phyloP scores from a whole-genome alignment of 805 yeast species.

The Zygosaccharomyces bailii region DNA sequence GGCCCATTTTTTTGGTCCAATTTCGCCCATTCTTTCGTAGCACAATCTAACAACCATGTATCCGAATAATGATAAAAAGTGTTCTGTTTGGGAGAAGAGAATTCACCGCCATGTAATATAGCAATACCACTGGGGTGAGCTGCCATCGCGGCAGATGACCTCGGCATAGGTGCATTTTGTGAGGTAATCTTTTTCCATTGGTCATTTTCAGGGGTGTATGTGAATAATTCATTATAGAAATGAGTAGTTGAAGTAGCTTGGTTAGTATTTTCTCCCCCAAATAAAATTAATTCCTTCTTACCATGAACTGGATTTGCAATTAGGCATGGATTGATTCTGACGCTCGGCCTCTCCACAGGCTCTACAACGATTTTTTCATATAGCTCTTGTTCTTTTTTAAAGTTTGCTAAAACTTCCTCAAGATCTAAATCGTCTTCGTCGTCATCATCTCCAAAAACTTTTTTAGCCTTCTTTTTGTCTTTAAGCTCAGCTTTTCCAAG shows the following conservation, averaged over 20 bases:
- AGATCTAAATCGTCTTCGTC: conserved; percentile 81
- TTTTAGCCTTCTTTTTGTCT: conserved; percentile 69
- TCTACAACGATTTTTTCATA: conserved; percentile 69
- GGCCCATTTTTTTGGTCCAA: conserved; percentile 76
- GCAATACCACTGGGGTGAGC: conserved; percentile 88
- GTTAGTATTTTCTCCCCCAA: conserved; percentile 81
- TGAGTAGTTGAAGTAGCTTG: conserved; percentile 47
- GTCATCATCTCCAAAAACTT: conserved; percentile 66
- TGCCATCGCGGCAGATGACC: conserved; percentile 92
- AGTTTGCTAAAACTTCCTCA: conserved; percentile 74
- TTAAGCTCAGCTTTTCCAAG: conserved; percentile 69
- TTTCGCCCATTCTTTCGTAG: conserved; percentile 85
- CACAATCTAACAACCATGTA: conserved; percentile 88
- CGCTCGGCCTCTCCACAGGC: conserved; percentile 55
- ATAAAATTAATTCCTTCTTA: conserved; percentile 71
- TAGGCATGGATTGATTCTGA: conserved; percentile 70
- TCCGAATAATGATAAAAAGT: conserved; percentile 96
- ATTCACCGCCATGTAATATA: conserved; percentile 92
- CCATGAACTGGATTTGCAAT: conserved; percentile 73
- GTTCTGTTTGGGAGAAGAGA: conserved; percentile 91
- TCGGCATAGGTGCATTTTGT: conserved; percentile 84
- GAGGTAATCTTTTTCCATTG: conserved; percentile 78
- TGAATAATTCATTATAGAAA: conserved; percentile 77
- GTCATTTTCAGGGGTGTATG: conserved; percentile 71
- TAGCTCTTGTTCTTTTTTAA: conserved; percentile 73